Conservation (phyloP, 352 stramenopile species). For the Elongisporangium senticosum region DNA sequence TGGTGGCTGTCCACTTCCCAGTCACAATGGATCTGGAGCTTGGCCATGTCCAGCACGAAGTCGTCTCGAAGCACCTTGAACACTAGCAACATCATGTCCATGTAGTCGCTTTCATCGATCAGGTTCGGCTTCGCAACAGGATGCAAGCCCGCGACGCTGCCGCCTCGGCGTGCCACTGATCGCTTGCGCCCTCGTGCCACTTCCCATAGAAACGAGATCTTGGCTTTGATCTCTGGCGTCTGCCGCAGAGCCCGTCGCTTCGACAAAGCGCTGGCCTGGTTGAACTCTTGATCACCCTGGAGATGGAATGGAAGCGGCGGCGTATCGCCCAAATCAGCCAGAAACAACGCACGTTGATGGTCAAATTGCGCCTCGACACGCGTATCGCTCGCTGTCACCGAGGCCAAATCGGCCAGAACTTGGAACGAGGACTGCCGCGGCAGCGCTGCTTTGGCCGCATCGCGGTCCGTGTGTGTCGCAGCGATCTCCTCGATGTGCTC, state of each 20-base stretch:
- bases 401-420: constrained; percentile 57
- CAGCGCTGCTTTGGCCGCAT: constrained; percentile 3
- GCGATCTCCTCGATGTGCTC: constrained; percentile 55
- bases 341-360: constrained; percentile 42
- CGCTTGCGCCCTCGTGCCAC: constrained; percentile 42
- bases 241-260: constrained; percentile 48
- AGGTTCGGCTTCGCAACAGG: constrained; percentile 8
- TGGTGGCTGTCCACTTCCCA: constrained; percentile 76
- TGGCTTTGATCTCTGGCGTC: constrained; percentile 30
- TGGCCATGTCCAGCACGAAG: constrained; percentile 51
- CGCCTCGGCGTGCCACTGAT: constrained; percentile 10
- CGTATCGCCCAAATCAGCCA: constrained; percentile 3
- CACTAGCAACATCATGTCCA: constrained; percentile 66
- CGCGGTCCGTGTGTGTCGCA: constrained; percentile 9
- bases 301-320: constrained; percentile 65
- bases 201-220: constrained; percentile 62
- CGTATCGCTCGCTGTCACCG: constrained; percentile 31
- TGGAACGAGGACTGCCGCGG: constrained; percentile 56
- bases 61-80: constrained; percentile 75
- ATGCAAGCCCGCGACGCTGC: not conserved
- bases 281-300: constrained; percentile 62
- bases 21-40: constrained; percentile 67
- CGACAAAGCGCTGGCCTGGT: constrained; percentile 50
- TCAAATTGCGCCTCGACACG: constrained; percentile 62
- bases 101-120: constrained; percentile 62